phyloP scores from a whole-genome alignment of 1,284 basidiomycete species.

The Malassezia yamatoensis region DNA sequence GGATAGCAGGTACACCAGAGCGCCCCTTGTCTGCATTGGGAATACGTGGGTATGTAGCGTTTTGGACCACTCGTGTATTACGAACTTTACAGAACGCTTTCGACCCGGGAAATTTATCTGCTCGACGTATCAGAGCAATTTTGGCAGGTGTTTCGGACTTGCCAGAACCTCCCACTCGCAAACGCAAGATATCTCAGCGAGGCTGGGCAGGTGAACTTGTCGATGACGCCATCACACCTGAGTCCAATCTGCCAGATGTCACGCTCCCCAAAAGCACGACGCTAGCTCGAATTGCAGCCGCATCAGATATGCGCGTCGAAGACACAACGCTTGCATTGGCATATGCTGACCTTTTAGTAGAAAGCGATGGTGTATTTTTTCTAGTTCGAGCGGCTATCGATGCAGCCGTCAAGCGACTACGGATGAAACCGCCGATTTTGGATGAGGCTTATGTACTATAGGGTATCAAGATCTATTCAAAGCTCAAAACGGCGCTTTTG shows the following conservation, averaged over 20 bases:
- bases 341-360: conserved; percentile 67
- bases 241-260: neutral
- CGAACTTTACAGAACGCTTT: conserved; percentile 63
- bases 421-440: conserved; percentile 10
- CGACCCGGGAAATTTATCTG: neutral
- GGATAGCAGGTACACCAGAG: conserved; percentile 80
- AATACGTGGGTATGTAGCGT: conserved; percentile 76
- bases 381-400: conserved; percentile 1
- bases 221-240: neutral
- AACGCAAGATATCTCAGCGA: conserved; percentile 19
- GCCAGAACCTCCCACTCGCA: neutral
- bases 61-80: conserved; percentile 76
- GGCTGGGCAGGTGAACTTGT: conserved; percentile 18
- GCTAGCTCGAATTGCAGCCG: conserved; percentile 57
- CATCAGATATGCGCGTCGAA: conserved; percentile 70
- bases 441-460: conserved; percentile 17
- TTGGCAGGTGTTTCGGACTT: conserved; percentile 6
- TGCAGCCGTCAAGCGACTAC: conserved; percentile 1
- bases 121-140: neutral
- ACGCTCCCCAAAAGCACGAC: conserved; percentile 24
- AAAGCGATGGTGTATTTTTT: conserved; percentile 26
- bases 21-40: conserved; percentile 88
- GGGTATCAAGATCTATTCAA: neutral
- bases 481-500: conserved; percentile 11
- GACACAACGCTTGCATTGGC: conserved; percentile 78